Percentiles rank a stretch among this genome's conserved stretches.
phyloP scores from a whole-genome alignment of 176 grass and related monocot species.

The Eremochloa ophiuroides region DNA sequence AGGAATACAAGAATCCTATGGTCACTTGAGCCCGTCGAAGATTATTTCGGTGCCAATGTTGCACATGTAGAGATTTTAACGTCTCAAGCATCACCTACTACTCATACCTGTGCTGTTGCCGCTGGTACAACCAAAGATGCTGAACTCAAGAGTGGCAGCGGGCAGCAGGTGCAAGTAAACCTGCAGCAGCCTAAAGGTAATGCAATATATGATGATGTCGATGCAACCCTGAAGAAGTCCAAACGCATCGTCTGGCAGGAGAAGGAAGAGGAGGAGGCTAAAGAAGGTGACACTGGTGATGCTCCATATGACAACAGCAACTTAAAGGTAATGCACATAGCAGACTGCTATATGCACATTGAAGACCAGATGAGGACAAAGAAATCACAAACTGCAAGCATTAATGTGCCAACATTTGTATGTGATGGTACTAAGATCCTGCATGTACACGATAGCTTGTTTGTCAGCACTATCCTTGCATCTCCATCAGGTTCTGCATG shows the following conservation, averaged over 20 bases:
- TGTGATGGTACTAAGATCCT: background rate
- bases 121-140: background rate
- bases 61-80: background rate
- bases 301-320: too few relatives aligned
- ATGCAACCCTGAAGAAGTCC: too few relatives aligned
- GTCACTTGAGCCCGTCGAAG: background rate
- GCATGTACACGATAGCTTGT: background rate
- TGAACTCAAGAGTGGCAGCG: background rate
- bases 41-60: background rate
- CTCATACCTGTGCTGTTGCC: background rate
- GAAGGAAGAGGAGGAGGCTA: background rate
- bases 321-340: too few relatives aligned
- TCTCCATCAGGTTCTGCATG: background rate
- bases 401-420: background rate
- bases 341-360: background rate
- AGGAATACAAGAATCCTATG: background rate
- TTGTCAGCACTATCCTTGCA: background rate
- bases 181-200: background rate
- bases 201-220: background rate
- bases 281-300: background rate
- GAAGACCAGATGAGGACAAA: background rate
- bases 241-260: too few relatives aligned
- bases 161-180: background rate
- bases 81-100: background rate
- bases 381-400: background rate